Evolutionary conservation across 2,329 filamentous ascomycete genomes (phyloP).

Genomic region (Fusarium sp.): DNA sequence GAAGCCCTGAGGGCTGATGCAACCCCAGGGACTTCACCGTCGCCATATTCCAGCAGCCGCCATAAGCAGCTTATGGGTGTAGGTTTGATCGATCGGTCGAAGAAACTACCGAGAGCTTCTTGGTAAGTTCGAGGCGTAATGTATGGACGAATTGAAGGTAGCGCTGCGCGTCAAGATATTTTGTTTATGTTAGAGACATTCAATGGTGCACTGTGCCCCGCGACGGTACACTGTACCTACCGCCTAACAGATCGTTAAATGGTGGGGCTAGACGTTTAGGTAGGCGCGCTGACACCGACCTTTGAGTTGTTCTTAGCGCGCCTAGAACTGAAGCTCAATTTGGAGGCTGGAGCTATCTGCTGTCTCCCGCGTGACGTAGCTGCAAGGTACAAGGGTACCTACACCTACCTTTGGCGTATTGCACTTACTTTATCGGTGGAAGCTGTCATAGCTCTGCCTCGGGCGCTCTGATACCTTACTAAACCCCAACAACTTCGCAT

Average conservation of each 20-base stretch:
- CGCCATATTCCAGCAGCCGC: slow-evolving; percentile 73
- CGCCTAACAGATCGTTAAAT: slow-evolving; percentile 5
- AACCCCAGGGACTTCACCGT: slow-evolving; percentile 90
- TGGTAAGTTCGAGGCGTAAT: not conserved
- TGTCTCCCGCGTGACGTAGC: slow-evolving; percentile 49
- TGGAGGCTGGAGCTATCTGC: not conserved
- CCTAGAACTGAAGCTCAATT: slow-evolving; percentile 27
- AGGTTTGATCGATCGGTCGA: slow-evolving; percentile 1
- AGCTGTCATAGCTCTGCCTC: slow-evolving; percentile 44
- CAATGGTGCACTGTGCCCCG: slow-evolving; percentile 27
- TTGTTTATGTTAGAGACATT: slow-evolving; percentile 27
- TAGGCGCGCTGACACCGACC: slow-evolving; percentile 32
- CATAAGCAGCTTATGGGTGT: slow-evolving; percentile 46
- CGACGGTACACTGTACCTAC: slow-evolving; percentile 25
- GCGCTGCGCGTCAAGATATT: slow-evolving; percentile 37
- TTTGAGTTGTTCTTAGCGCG: slow-evolving; percentile 30
- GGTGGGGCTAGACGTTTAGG: slow-evolving; percentile 35
- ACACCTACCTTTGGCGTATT: slow-evolving; percentile 24
- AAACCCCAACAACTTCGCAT: slow-evolving; percentile 24
- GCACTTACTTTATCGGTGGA: slow-evolving; percentile 18
- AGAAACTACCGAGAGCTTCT: slow-evolving; percentile 8
- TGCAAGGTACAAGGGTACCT: slow-evolving; percentile 42
- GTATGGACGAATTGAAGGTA: slow-evolving; percentile 8
- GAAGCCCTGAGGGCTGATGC: slow-evolving; percentile 86
- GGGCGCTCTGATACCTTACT: slow-evolving; percentile 14